Evolutionary conservation across 176 grass and related monocot genomes (phyloP), one percentile per base, ranked within the genome.

Genomic region (Pharus latifolius): DNA sequence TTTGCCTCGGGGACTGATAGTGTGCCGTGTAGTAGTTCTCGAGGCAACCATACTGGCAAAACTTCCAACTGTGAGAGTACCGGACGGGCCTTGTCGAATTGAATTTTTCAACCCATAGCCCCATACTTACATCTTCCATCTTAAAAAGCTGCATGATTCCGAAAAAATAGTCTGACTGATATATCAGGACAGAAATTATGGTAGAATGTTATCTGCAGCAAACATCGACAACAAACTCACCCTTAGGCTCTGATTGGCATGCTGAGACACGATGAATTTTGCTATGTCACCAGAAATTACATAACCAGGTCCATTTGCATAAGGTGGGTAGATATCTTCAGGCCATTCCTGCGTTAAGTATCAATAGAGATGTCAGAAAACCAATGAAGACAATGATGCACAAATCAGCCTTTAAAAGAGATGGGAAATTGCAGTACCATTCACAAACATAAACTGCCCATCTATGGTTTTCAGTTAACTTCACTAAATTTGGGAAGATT

Each of bases 61-160:
- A 99, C 53, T 86, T 99, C 84, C 84, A 99, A 72, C 90, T 91
- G 60, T 94, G 95, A 45, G 95, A 94, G 67, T 99, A 99, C 49
- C 78, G 84, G 38, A 99, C 87, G 37, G 72, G 54, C 8, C 18
- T 63, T 0, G 95, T 83, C 10, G 84, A 65, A 58, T 99, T 99
- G 61, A 94, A 88, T 47, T 99, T 90, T 70, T 99, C 95, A 0
- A 99, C 90, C 90, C 90, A 99, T 15, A 94, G 74, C 23, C 90
- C 90, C 95, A 99, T 93, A 57, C 95, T 94, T 72, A 91, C 90
- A 78, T 94, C 95, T 68, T 94, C 95, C 95, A 99, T 94, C 75
- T 99, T 99, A 64, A 94, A 98, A 17, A 99, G 83, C 95, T 94
- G 80, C 79, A 84, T 84, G 54, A 26, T 47, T 70, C 24, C 15